Conservation (phyloP, 2,329 filamentous ascomycete species). For the Westerdykella ornata region DNA sequence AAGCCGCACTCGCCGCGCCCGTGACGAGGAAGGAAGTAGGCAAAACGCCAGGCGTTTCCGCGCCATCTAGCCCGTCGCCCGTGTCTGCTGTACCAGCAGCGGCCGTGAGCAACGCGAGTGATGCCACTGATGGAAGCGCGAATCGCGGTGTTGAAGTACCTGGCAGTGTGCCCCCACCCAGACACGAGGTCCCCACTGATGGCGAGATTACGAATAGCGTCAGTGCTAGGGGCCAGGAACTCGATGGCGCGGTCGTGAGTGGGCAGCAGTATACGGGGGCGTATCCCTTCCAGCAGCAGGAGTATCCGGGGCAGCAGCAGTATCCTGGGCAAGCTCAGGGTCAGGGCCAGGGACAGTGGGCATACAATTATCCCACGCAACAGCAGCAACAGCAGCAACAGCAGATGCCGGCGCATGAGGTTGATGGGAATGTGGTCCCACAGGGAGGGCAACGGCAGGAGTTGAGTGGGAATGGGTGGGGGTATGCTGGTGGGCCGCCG, state of each 20-base stretch:
- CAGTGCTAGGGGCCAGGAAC: slow-evolving; percentile 3
- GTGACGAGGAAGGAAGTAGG: not conserved
- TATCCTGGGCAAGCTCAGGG: slow-evolving; percentile 1
- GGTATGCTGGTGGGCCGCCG: not conserved
- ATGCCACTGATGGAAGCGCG: not conserved
- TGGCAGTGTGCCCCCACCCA: slow-evolving; percentile 4
- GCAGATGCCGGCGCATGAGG: not conserved
- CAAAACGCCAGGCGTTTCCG: not conserved
- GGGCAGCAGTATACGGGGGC: not conserved
- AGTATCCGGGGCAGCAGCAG: slow-evolving; percentile 2
- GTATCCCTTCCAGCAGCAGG: slow-evolving; percentile 1
- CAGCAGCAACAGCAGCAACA: too few relatives aligned
- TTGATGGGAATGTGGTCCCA: not conserved
- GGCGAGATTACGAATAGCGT: slow-evolving; percentile 7
- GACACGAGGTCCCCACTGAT: slow-evolving; percentile 8
- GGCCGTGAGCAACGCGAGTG: too few relatives aligned
- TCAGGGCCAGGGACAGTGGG: slow-evolving; percentile 4
- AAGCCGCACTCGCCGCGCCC: slow-evolving; percentile 3
- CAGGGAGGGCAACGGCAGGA: not conserved
- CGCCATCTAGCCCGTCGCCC: slow-evolving; percentile 1
- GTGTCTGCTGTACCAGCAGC: not conserved
- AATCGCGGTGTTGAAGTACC: slow-evolving; percentile 1
- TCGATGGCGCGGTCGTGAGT: not conserved
- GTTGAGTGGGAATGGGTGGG: not conserved
- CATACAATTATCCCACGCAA: not conserved